phyloP scores from a whole-genome alignment of 176 grass and related monocot genomes.

The Hordeum vulgare region DNA sequence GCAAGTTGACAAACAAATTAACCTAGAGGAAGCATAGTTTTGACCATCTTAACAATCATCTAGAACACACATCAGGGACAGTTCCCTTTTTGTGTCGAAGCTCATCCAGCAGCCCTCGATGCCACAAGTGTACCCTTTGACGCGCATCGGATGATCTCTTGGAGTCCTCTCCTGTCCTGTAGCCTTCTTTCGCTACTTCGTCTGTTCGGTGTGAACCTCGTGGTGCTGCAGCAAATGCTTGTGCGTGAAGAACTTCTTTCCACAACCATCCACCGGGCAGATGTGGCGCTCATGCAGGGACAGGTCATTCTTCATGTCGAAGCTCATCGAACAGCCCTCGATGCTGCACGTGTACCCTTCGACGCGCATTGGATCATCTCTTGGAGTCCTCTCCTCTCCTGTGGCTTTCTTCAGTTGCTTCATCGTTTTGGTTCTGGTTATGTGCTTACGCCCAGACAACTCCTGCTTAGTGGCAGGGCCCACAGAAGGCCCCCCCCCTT shows the following conservation, averaged over 20 bases:
- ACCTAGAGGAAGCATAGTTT: too few species aligned
- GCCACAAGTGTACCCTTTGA: too few species aligned
- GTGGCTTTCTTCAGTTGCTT: constrained; percentile 43
- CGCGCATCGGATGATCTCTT: too few species aligned
- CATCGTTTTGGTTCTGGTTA: constrained; percentile 19
- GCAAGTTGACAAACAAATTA: too few species aligned
- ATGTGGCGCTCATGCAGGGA: constrained; percentile 61
- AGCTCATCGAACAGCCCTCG: constrained; percentile 70
- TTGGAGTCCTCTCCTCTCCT: neutral
- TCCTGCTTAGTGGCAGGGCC: constrained; percentile 49
- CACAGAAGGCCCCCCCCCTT: constrained; percentile 61
- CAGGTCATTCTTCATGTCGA: constrained; percentile 55
- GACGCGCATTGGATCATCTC: constrained; percentile 22
- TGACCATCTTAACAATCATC: too few species aligned
- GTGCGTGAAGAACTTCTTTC: too few species aligned
- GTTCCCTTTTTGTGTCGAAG: constrained; percentile 53
- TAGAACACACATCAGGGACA: too few species aligned
- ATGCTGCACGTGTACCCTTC: constrained; percentile 47
- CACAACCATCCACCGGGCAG: constrained; percentile 59
- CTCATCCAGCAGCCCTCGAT: constrained; percentile 66
- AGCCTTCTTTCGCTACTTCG: too few species aligned
- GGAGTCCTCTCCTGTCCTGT: too few species aligned
- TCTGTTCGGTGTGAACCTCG: constrained; percentile 26
- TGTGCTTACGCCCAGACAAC: too few species aligned
- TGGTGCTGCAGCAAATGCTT: constrained; percentile 64